Evolutionary conservation across 805 yeast genomes (phyloP).

Genomic region (Helenozyma rhizophorensis): DNA sequence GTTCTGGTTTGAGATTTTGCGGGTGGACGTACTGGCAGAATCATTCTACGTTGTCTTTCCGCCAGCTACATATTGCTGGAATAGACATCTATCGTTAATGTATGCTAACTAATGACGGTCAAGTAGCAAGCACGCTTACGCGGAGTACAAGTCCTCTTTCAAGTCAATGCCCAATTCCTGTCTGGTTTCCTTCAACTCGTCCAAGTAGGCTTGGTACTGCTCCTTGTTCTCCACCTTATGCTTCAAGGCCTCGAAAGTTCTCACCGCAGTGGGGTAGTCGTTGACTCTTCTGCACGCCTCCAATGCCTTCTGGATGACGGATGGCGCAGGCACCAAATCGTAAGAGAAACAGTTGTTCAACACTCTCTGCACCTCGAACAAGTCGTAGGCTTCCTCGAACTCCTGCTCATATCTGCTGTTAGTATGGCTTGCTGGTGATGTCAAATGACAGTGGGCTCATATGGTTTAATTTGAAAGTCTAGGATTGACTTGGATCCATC

Average conservation of each 20-base stretch:
- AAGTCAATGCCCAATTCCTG: conserved; percentile 89
- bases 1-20: too few species aligned
- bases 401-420: conserved; percentile 81
- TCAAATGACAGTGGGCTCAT: background rate
- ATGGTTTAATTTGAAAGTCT: background rate
- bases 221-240: conserved; percentile 92
- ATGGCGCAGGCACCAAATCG: conserved; percentile 97
- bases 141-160: conserved; percentile 75
- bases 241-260: conserved; percentile 96
- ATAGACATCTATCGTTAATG: background rate
- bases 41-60: too few species aligned
- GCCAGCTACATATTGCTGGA: too few species aligned
- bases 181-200: conserved; percentile 87
- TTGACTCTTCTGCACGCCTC: conserved; percentile 98
- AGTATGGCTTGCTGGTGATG: conserved; percentile 20
- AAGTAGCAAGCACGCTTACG: conserved; percentile 4
- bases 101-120: background rate
- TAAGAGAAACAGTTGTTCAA: conserved; percentile 97
- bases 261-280: conserved; percentile 97
- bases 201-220: conserved; percentile 94
- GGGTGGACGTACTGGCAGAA: too few species aligned
- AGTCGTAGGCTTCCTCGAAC: conserved; percentile 69
- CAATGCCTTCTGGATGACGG: conserved; percentile 91
- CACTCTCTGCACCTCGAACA: conserved; percentile 66
- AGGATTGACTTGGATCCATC: background rate